Percentiles rank a stretch among this genome's conserved stretches.
Evolutionary conservation across 495 filamentous ascomycete species (phyloP).

Genomic region (Hyaloscypha finlandica): DNA sequence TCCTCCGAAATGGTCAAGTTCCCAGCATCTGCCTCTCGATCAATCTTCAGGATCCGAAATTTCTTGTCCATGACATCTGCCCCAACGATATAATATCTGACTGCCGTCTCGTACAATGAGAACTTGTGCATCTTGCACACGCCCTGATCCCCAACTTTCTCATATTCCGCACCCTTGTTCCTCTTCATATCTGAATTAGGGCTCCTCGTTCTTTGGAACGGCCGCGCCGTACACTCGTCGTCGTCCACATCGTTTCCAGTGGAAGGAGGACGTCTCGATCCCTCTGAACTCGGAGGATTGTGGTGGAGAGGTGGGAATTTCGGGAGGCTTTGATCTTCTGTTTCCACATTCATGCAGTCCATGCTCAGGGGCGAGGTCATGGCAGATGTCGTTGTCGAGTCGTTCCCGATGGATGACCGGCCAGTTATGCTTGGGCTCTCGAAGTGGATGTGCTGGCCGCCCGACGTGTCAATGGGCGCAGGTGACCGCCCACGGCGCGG

Average conservation of each 20-base stretch:
- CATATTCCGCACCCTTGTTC: constrained; percentile 51
- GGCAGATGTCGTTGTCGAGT: constrained; percentile 30
- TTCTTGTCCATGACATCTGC: constrained; percentile 84
- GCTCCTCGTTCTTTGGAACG: constrained; percentile 63
- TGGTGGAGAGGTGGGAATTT: constrained; percentile 31
- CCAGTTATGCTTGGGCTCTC: constrained; percentile 24
- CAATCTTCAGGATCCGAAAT: constrained; percentile 92
- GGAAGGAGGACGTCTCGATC: constrained; percentile 5
- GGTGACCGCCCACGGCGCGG: constrained; percentile 27
- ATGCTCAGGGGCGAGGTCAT: constrained; percentile 32
- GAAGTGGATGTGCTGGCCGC: constrained; percentile 23
- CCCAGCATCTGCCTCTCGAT: constrained; percentile 79
- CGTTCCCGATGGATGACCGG: constrained; percentile 23
- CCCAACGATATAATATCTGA: constrained; percentile 90
- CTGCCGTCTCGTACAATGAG: constrained; percentile 91
- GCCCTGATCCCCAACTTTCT: constrained; percentile 65
- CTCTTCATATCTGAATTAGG: constrained; percentile 51
- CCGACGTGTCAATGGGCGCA: constrained; percentile 12
- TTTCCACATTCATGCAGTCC: constrained; percentile 23
- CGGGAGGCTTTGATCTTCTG: constrained; percentile 20
- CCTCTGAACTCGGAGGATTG: constrained; percentile 14
- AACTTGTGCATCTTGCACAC: constrained; percentile 93
- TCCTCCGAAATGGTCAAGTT: constrained; percentile 87
- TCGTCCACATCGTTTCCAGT: constrained; percentile 53
- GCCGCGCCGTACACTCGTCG: constrained; percentile 64